A percentile compares a stretch with the other conserved stretches of the same genome.
These are phyloP conservation scores for Aphanomyces invadans DNA, from an alignment of 352 stramenopile genomes.

Conservation along the genomic window DNA sequence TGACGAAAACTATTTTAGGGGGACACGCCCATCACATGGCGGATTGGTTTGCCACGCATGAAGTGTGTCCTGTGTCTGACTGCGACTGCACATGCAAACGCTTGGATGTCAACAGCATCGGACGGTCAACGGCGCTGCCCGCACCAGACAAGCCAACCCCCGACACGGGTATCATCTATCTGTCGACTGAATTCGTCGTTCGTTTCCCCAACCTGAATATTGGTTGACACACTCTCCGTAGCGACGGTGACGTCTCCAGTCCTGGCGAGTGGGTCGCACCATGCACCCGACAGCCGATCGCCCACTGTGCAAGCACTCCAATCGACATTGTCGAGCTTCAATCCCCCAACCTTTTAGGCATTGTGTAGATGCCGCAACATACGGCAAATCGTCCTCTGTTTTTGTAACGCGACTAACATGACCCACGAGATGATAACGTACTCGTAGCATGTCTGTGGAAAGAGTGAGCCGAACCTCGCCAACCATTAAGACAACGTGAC, in stretches of 20 bases:
- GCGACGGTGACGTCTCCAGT: not conserved
- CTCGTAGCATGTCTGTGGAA: no score
- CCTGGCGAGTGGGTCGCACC: not conserved
- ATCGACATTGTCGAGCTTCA: not conserved
- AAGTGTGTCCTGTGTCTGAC: conserved; percentile 87
- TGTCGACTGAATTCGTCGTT: no score
- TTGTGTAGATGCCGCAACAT: no score
- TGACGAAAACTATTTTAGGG: conserved; percentile 1
- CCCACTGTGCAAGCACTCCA: not conserved
- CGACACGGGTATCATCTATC: no score
- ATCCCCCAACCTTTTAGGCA: not conserved
- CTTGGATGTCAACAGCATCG: conserved; percentile 33
- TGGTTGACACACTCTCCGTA: no score
- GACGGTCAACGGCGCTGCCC: not conserved
- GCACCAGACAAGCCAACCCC: no score
- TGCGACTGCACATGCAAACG: conserved; percentile 89
- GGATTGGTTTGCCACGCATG: conserved; percentile 89
- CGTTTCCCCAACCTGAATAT: no score
- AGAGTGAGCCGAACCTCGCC: no score
- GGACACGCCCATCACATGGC: conserved; percentile 91
- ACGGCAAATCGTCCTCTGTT: no score
- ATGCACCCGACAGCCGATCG: not conserved
- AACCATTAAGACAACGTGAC: no score
- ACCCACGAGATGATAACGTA: no score
- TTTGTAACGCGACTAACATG: no score